Evolutionary conservation across 2,329 filamentous ascomycete species (phyloP).

Genomic region (Trichophyton equinum): DNA sequence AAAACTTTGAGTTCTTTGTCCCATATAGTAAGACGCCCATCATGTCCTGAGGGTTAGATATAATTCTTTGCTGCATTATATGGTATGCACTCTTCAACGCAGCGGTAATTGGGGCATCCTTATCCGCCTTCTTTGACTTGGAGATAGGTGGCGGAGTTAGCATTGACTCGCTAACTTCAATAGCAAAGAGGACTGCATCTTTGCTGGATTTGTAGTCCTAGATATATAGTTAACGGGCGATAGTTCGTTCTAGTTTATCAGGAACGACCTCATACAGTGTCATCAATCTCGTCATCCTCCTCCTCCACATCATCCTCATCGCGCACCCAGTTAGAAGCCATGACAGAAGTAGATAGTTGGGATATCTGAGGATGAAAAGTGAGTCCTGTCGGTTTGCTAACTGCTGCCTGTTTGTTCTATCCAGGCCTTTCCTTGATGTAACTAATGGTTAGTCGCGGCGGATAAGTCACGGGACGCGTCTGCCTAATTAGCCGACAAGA

Average conservation of each 20-base stretch:
- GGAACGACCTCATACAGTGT: conserved; percentile 23
- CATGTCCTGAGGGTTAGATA: conserved; percentile 91
- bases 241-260: background rate
- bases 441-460: background rate
- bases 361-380: background rate
- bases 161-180: conserved; percentile 86
- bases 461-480: background rate
- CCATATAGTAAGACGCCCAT: conserved; percentile 91
- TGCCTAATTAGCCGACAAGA: conserved; percentile 3
- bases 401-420: background rate
- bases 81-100: conserved; percentile 89
- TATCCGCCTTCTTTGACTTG: conserved; percentile 62
- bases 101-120: conserved; percentile 65
- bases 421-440: no score
- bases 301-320: conserved; percentile 29
- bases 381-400: background rate
- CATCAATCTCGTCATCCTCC: conserved; percentile 37
- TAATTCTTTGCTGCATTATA: conserved; percentile 96
- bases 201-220: conserved; percentile 84
- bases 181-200: conserved; percentile 95
- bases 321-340: conserved; percentile 16
- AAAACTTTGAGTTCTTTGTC: conserved; percentile 71
- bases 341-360: background rate
- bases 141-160: conserved; percentile 51
- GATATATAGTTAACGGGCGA: background rate